Base-by-base conservation (phyloP, 352 stramenopile species). In the Globisporangium emineosum region DNA sequence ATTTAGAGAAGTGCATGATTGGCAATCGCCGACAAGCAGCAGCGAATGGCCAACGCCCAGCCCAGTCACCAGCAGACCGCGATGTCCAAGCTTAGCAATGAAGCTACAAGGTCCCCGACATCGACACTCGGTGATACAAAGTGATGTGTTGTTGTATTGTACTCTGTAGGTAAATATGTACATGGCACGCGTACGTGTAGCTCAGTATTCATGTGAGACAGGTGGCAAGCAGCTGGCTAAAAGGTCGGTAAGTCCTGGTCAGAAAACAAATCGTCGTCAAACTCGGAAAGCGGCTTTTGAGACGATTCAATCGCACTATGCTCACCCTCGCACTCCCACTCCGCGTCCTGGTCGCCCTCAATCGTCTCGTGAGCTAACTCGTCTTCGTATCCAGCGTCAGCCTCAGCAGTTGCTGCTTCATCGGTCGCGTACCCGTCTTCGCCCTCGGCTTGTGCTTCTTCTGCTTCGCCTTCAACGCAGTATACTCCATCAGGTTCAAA, bases 1-100 rank as follows among this genome's bases (percentile, higher is more conserved):
- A 92, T 64, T 62, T 92, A 12, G 83, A 90, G 51, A 92, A 92
- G 56, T 92, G 83, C 65, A 79, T 89, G 64, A 80, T 71, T 7
- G 81, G 83, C 13, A 82, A 59, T 17, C 62, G 83, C 51, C 73
- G 83, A 10, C 77, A 89, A 50, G 32, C 57, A 35, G n/a, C 50
- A 35, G n/a, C 57, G 27, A 62, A 55, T 47, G 51, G 37, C 13
- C 64, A 60, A 21, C 65, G 64, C 25, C 25, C 30, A 7, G 17
- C 50, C 45, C 27, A 40, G 27, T 29, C 60, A 19, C 15, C 59
- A 47, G 19, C 32, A 51, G 60, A 65, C 9, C 13, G 19, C n/a
- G 40, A 42, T 21, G 25, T 6, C 13, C 49, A 65, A 29, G 23
- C 23, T 30, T 57, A 32, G 29, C 35, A 25, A 42, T 19, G 3